Evolutionary conservation across 2,329 filamentous ascomycete genomes (phyloP), one percentile per base, ranked within the genome.

Genomic region (Xylaria sp.): DNA sequence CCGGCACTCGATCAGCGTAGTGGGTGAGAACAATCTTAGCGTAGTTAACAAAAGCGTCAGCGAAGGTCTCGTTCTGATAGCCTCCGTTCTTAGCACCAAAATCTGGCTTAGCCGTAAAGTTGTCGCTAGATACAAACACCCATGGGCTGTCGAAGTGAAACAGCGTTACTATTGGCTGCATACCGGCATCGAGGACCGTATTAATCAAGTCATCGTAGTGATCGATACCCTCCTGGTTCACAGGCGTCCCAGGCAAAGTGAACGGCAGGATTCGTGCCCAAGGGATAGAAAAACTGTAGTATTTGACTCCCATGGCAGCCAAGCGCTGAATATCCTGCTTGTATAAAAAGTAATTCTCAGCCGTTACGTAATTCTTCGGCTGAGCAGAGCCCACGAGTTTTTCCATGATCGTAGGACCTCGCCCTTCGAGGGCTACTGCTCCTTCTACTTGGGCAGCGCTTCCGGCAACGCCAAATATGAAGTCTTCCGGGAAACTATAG

Each of bases 301-400:
- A 82, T 50, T 80, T 80, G 9, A 85, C 79, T 0, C 85, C 85
- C 74, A 87, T 80, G 2, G 82, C 79, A 0, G 84, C 84, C 9
- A 87, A 77, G 0, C 84, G 80, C 64, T 83, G 84, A 49, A 87
- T 85, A 47, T 87, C 83, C 74, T 86, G 85, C 73, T 86, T 86
- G 71, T 86, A 87, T 7, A 85, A 74, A 66, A 85, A 87, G 72
- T 86, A 87, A 62, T 86, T 81, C 74, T 85, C 83, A 47, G 82
- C 84, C 2, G 81, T 81, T 39, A 79, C 76, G 61, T 80, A 78
- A 31, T 74, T 65, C 49, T 80, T 78, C 3, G 67, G 59, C 10
- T 55, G 49, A 27, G 56, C 33, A 2, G 1, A 73, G 55, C 5
- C 69, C 33, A 74, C 69, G 3, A 80, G 77, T 68, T 82, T 77